These are phyloP conservation scores for Telopea speciosissima DNA, from an alignment of 177 flowering plant genomes.

Conservation along the genomic window DNA sequence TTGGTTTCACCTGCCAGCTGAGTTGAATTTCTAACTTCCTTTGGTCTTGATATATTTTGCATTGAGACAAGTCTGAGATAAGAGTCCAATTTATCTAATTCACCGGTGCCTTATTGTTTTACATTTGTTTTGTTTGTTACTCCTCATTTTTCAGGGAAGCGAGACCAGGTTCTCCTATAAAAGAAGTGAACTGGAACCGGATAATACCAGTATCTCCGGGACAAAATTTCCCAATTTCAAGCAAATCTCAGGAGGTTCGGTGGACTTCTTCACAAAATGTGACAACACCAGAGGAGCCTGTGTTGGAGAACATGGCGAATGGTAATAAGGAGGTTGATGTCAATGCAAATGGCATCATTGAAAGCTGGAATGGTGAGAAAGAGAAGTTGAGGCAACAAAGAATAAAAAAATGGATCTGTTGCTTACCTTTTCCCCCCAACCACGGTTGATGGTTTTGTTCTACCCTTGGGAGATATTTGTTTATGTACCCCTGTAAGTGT, in stretches of 20 bases:
- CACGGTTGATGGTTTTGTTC: too few relatives aligned
- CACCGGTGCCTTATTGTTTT: background rate
- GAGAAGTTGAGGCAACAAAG: conserved; percentile 16
- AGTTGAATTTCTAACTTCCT: background rate
- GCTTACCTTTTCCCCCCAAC: conserved; percentile 14
- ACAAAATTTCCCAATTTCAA: conserved; percentile 8
- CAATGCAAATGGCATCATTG: conserved; percentile 20
- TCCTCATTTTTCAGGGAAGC: conserved; percentile 24
- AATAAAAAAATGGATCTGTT: conserved; percentile 26
- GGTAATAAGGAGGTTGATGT: conserved; percentile 7
- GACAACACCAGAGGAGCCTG: conserved; percentile 10
- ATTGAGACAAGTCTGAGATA: background rate
- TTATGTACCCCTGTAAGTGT: too few relatives aligned
- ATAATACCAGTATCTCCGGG: conserved; percentile 32
- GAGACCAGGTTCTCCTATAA: conserved; percentile 24
- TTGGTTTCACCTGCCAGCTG: background rate
- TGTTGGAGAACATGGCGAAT: conserved; percentile 9
- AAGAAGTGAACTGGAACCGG: conserved; percentile 31
- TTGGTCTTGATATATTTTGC: background rate
- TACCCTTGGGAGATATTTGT: too few relatives aligned
- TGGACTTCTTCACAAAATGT: conserved; percentile 11
- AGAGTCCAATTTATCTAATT: background rate
- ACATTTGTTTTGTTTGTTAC: background rate
- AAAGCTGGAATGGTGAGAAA: conserved; percentile 9
- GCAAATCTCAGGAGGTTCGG: conserved; percentile 16